Evolutionary conservation across 345 rosid species (phyloP).

Genomic region (Bruguiera parviflora): DNA sequence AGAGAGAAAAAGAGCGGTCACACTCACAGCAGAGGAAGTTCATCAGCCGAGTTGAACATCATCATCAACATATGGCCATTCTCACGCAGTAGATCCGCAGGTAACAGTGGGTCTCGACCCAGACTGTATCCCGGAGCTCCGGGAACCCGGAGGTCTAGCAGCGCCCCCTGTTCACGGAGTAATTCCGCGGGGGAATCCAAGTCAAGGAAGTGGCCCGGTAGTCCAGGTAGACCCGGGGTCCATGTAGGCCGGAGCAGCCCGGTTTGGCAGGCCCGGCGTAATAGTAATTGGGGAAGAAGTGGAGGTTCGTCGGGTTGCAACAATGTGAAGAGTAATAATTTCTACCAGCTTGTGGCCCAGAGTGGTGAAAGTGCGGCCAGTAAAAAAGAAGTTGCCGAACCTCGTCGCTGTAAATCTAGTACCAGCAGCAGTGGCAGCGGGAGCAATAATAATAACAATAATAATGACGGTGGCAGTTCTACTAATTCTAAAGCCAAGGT

Average conservation of each 20-base stretch:
- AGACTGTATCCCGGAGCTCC: conserved; percentile 40
- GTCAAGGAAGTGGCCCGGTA: conserved; percentile 59
- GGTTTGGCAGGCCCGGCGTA: conserved; percentile 65
- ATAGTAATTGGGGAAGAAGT: not conserved
- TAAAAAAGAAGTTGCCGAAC: conserved; percentile 23
- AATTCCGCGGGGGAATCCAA: conserved; percentile 64
- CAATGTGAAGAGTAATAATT: conserved; percentile 1
- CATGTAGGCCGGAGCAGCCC: conserved; percentile 72
- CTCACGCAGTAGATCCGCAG: conserved; percentile 80
- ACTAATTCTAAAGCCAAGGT: conserved; percentile 27
- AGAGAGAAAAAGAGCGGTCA: conserved; percentile 30
- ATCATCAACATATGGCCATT: conserved; percentile 76
- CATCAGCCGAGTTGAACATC: conserved; percentile 50
- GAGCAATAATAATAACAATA: not conserved
- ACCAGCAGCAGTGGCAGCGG: not conserved
- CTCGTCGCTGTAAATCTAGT: conserved; percentile 24
- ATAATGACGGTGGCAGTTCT: not conserved
- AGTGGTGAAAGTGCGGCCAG: conserved; percentile 20
- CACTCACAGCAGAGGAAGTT: conserved; percentile 15
- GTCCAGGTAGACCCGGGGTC: conserved; percentile 65
- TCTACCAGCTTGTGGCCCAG: conserved; percentile 13
- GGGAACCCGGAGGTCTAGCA: conserved; percentile 57
- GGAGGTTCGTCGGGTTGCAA: conserved; percentile 9
- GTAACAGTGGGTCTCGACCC: conserved; percentile 52
- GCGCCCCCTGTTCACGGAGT: conserved; percentile 82